phyloP scores from a whole-genome alignment of 371 early-diverging fungal genomes.

The Mucor indicus region DNA sequence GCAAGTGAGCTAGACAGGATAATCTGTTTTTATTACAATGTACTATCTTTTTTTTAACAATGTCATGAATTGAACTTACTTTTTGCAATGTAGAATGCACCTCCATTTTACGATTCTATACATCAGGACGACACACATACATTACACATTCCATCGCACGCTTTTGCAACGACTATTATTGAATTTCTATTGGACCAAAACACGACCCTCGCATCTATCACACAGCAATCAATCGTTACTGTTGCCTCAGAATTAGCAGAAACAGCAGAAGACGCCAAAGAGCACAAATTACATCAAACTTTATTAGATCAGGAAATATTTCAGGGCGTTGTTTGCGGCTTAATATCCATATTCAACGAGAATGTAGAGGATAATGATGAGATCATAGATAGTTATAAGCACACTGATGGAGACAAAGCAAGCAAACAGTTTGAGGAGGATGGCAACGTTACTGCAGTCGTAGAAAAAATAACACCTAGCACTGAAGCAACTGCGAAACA shows the following conservation, averaged over 20 bases:
- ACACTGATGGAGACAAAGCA: neutral
- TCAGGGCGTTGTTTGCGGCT: slow-evolving; percentile 36
- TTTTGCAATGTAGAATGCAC: slow-evolving; percentile 5
- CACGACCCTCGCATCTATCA: slow-evolving; percentile 44
- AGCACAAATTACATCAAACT: slow-evolving; percentile 13
- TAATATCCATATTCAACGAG: slow-evolving; percentile 15
- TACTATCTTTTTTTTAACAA: slow-evolving; percentile 3
- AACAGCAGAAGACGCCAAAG: slow-evolving; percentile 16
- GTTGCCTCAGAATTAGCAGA: slow-evolving; percentile 40
- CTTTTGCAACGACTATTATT: slow-evolving; percentile 41
- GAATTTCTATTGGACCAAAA: slow-evolving; percentile 54
- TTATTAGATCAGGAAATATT: slow-evolving; percentile 41
- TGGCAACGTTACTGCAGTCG: slow-evolving; percentile 1
- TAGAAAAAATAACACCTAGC: slow-evolving; percentile 1
- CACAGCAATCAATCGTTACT: slow-evolving; percentile 45
- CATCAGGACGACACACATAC: slow-evolving; percentile 6
- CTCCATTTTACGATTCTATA: neutral
- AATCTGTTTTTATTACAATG: slow-evolving; percentile 33
- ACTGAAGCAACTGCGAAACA: slow-evolving; percentile 1
- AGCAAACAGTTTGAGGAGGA: neutral
- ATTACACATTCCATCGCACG: slow-evolving; percentile 28
- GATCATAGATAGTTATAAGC: slow-evolving; percentile 1
- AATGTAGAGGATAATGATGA: slow-evolving; percentile 2
- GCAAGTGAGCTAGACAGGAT: slow-evolving; percentile 32
- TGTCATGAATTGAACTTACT: no score